Evolutionary conservation across 2,329 filamentous ascomycete species (phyloP).

Genomic region (Neofusicoccum laricinum): DNA sequence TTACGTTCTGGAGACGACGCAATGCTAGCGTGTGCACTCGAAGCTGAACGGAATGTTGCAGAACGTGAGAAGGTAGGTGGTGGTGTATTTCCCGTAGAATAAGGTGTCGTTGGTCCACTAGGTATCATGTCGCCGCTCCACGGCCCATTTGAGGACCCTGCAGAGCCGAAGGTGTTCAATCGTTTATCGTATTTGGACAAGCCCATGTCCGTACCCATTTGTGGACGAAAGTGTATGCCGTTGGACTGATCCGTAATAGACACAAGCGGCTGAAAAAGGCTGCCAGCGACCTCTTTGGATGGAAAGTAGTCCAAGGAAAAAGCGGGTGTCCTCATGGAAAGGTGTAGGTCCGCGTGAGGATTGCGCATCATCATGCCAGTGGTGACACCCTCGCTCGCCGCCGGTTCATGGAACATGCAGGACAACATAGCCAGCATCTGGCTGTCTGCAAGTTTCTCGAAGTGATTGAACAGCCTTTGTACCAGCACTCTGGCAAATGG

Average conservation of each 20-base stretch:
- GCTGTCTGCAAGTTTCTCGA: slow-evolving; percentile 58
- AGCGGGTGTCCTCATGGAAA: slow-evolving; percentile 42
- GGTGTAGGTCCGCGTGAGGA: slow-evolving; percentile 31
- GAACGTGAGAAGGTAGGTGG: slow-evolving; percentile 42
- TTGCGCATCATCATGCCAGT: slow-evolving; percentile 30
- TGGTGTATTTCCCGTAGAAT: slow-evolving; percentile 53
- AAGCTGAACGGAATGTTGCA: slow-evolving; percentile 32
- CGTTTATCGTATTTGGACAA: slow-evolving; percentile 20
- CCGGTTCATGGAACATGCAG: slow-evolving; percentile 55
- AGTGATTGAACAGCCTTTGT: slow-evolving; percentile 57
- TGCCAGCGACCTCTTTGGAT: slow-evolving; percentile 43
- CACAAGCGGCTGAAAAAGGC: slow-evolving; percentile 38
- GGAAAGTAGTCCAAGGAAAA: slow-evolving; percentile 50
- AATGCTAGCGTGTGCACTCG: slow-evolving; percentile 39
- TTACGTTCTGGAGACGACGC: slow-evolving; percentile 40
- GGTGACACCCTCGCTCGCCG: slow-evolving; percentile 38
- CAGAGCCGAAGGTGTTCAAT: slow-evolving; percentile 45
- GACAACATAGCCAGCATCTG: slow-evolving; percentile 67
- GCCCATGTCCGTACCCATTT: slow-evolving; percentile 30
- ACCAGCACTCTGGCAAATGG: slow-evolving; percentile 56
- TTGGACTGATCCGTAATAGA: slow-evolving; percentile 26
- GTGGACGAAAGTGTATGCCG: slow-evolving; percentile 24
- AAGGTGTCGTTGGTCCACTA: slow-evolving; percentile 49
- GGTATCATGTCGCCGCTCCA: slow-evolving; percentile 42
- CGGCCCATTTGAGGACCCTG: slow-evolving; percentile 50